Evolutionary conservation across 805 yeast species (phyloP), one percentile per base, ranked within the genome.

Genomic region (Yueomyces sp.): DNA sequence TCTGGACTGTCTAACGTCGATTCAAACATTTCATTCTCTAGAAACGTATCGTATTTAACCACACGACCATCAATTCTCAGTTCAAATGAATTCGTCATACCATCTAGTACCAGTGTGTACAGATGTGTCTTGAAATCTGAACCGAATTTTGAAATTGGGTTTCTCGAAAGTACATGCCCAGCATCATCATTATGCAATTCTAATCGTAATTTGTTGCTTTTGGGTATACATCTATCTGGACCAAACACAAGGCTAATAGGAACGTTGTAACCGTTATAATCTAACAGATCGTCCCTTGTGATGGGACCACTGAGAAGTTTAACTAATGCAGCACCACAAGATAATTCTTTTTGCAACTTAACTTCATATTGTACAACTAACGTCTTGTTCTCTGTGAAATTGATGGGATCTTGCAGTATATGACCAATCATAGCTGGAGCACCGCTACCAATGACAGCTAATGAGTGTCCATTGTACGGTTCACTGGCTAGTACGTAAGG

Each of bases 241-340:
- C 96, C 96, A 67, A 88, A 88, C 90, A 88, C 82, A 3, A 43
- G 26, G 19, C 28, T 33, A 49, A 88, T 65, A 60, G 81, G 85
- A 64, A 81, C 85, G 28, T 33, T 7, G 4, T 28, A 7, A 19
- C 6, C 12, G 7, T n/a, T 12, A 28, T 63, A 56, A 38, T 63
- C 48, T 9, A 62, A 56, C 4, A 59, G 51, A 11, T 39, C 26
- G 4, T 68, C 72, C 5, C 63, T 62, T 2, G 60, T 60, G 55
- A 42, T n/a, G 26, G 40, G 37, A 11, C 30, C 28, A 39, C 76
- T 68, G 44, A 86, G 63, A 38, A 88, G 67, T 67, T 88, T 88
- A 51, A 88, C 60, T 64, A 88, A 88, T 1, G 94, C 90, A 44
- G 96, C 96, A 40, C 95, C 94, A 63, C 96, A 88, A 37, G 69